Evolutionary conservation across 768 basidiomycete genomes (phyloP).

Genomic region (Pleurotus citrinopileatus): DNA sequence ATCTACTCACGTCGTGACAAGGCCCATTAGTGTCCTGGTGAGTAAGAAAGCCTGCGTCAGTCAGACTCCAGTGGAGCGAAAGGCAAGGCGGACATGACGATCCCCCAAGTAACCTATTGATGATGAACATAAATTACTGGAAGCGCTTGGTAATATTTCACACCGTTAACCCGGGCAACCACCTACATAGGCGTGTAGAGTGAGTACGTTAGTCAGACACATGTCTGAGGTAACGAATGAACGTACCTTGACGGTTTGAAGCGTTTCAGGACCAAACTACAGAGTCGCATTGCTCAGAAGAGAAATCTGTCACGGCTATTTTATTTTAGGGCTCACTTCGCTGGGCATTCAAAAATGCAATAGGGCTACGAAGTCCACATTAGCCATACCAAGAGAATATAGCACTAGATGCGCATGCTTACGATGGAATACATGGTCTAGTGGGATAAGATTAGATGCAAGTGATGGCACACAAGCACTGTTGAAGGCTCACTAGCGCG

Average conservation of each 20-base stretch:
- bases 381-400: background rate
- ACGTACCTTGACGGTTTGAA: too few relatives aligned
- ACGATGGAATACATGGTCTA: constrained; percentile 75
- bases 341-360: constrained; percentile 66
- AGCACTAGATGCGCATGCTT: constrained; percentile 17
- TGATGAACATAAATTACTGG: constrained; percentile 5
- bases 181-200: too few relatives aligned
- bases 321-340: constrained; percentile 52
- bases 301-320: too few relatives aligned
- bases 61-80: background rate
- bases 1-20: constrained; percentile 55
- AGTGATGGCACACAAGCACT: background rate
- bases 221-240: too few relatives aligned
- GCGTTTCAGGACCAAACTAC: too few relatives aligned
- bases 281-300: too few relatives aligned
- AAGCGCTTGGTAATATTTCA: constrained; percentile 9
- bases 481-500: constrained; percentile 45
- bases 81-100: constrained; percentile 44
- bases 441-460: background rate
- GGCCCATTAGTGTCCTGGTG: constrained; percentile 58
- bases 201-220: too few relatives aligned
- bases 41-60: too few relatives aligned
- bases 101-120: constrained; percentile 59
- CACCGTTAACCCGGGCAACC: constrained; percentile 67
- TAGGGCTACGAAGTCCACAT: constrained; percentile 37